Conservation (phyloP, 1,139 yeast species). For the Saccharomycopsis crataegensis region DNA sequence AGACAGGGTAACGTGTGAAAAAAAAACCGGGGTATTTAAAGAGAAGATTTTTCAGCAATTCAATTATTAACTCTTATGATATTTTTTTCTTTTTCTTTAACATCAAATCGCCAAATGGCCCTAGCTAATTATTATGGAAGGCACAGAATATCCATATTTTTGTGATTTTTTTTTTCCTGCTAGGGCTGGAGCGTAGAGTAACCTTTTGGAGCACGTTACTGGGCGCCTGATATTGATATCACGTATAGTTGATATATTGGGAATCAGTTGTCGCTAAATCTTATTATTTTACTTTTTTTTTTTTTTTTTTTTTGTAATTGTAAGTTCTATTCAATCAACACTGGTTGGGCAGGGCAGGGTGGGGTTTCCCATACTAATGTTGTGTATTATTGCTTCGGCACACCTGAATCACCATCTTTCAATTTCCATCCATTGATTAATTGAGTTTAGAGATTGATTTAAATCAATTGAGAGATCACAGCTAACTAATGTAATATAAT, state of each 20-base stretch:
- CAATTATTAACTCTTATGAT: background rate
- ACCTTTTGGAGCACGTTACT: conserved; percentile 31
- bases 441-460: too few species aligned
- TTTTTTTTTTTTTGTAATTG: too few species aligned
- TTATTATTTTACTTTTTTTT: background rate
- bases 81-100: conserved; percentile 6
- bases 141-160: background rate
- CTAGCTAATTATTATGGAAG: background rate
- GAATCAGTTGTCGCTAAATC: conserved; percentile 38
- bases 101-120: conserved; percentile 17
- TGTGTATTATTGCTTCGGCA: too few species aligned
- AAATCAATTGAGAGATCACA: too few species aligned
- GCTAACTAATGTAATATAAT: too few species aligned
- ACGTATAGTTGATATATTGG: conserved; percentile 29
- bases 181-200: conserved; percentile 16
- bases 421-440: too few species aligned
- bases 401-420: too few species aligned
- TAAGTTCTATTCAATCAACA: too few species aligned
- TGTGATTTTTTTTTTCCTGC: conserved; percentile 1
- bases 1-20: too few species aligned
- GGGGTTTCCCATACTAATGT: too few species aligned
- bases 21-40: too few species aligned
- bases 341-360: too few species aligned
- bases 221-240: conserved; percentile 37
- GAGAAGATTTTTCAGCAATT: background rate